Percentiles rank a stretch among this genome's conserved stretches.
These are phyloP conservation scores for Byssothecium circinans DNA, from an alignment of 2,329 filamentous ascomycete species.

Conservation along the genomic window DNA sequence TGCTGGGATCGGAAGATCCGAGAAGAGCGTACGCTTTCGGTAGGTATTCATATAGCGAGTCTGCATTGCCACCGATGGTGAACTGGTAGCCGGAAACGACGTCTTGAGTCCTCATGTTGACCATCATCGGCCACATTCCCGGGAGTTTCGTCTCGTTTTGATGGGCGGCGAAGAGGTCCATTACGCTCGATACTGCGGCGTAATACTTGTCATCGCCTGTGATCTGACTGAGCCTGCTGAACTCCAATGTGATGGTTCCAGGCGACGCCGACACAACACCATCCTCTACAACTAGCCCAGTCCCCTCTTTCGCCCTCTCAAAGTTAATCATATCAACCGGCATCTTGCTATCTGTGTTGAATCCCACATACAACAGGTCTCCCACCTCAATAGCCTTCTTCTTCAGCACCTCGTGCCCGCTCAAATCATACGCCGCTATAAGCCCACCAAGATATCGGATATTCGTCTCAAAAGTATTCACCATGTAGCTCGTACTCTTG, in stretches of 20 bases:
- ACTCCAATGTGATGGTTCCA: constrained; percentile 81
- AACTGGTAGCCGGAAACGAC: constrained; percentile 33
- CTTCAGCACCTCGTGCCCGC: constrained; percentile 69
- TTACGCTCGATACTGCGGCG: constrained; percentile 84
- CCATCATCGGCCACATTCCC: constrained; percentile 75
- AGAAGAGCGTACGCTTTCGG: constrained; percentile 52
- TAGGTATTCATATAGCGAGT: constrained; percentile 45
- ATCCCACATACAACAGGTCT: constrained; percentile 76
- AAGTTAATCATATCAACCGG: constrained; percentile 61
- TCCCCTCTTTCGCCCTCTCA: constrained; percentile 32
- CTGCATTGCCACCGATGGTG: constrained; percentile 39
- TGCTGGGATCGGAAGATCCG: constrained; percentile 47
- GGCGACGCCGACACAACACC: constrained; percentile 24
- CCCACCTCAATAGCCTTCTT: constrained; percentile 77
- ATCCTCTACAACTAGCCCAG: constrained; percentile 63
- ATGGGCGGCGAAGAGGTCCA: constrained; percentile 73
- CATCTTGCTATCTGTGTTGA: constrained; percentile 93
- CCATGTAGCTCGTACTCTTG: constrained; percentile 64
- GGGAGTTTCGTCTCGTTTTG: constrained; percentile 71
- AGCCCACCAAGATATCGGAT: constrained; percentile 89
- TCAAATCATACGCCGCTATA: constrained; percentile 83
- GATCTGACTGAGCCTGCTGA: constrained; percentile 84
- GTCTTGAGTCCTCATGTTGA: constrained; percentile 47
- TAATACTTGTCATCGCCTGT: constrained; percentile 83
- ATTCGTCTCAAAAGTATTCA: constrained; percentile 90